Percentiles rank a stretch among this genome's conserved stretches.
These are phyloP conservation scores for Gentiana straminea DNA, from an alignment of 257 asterid genomes.

Conservation along the genomic window DNA sequence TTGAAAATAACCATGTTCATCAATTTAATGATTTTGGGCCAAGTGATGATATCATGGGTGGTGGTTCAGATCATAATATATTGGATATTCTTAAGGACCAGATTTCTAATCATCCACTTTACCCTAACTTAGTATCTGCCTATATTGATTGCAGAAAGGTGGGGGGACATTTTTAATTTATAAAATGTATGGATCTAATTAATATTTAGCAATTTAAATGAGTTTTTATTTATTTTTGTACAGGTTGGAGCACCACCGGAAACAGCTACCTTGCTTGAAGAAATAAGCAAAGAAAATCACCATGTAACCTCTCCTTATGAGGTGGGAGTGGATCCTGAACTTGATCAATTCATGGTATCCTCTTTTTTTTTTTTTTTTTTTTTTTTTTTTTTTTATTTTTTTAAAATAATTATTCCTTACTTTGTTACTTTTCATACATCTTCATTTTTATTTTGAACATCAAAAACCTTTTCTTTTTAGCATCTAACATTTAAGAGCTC, in stretches of 20 bases:
- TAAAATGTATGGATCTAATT: neutral
- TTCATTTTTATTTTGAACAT: too few species aligned
- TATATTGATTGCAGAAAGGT: conserved; percentile 73
- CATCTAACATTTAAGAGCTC: too few species aligned
- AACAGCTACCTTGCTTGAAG: conserved; percentile 57
- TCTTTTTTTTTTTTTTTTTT: too few species aligned
- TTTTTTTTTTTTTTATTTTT: too few species aligned
- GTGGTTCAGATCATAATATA: conserved; percentile 19
- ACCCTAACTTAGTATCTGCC: conserved; percentile 63
- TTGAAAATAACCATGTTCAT: conserved; percentile 3
- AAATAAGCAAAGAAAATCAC: conserved; percentile 45
- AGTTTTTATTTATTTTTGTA: neutral
- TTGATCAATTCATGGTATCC: conserved; percentile 69
- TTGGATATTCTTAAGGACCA: conserved; percentile 54
- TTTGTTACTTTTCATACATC: neutral
- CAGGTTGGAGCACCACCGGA: conserved; percentile 80
- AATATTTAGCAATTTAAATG: too few species aligned
- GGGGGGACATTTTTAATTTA: neutral
- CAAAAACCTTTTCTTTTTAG: too few species aligned
- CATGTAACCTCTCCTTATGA: conserved; percentile 12
- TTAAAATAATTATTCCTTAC: neutral
- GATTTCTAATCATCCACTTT: conserved; percentile 81
- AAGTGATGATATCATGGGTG: conserved; percentile 3
- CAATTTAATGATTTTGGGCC: neutral
- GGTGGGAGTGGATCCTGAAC: conserved; percentile 66